Evolutionary conservation across 75 land plant species (phyloP), one percentile per base, ranked within the genome.

Genomic region (Pinus albicaulis): DNA sequence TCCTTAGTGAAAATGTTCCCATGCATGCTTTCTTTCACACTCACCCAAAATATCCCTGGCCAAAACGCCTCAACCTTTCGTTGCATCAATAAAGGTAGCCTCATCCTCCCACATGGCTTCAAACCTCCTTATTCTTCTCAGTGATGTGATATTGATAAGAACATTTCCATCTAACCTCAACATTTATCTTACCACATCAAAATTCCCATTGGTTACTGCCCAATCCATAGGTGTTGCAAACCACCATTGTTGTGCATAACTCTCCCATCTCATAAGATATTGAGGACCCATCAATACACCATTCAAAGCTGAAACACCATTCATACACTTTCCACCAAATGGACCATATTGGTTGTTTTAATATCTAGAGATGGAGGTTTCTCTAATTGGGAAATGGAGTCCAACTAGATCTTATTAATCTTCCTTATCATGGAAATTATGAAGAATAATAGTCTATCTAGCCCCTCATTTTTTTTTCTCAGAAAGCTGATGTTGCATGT

Each of bases 21-120:
- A n/a, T n/a, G n/a, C n/a, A n/a, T n/a, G n/a, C n/a, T 74, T 82
- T 17, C 52, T 59, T 41, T 83, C 87, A 65, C 85, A 80, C 22
- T 86, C 86, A 12, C 38, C 70, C 60, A 89, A 79, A 3, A 92
- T 83, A 20, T 74, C 80, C 52, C 85, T 65, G 55, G 91, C 91
- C 13, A 89, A 88, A 11, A 65, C 52, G 28, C 88, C 76, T 20
- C 94, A 85, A 64, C 85, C 82, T n/a, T 64, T 78, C 26, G 94
- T 88, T n/a, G 81, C 94, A 56, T 80, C 85, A 15, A 71, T 57
- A 20, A 78, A n/a, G n/a, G n/a, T n/a, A n/a, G n/a, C n/a, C n/a
- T n/a, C n/a, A n/a, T n/a, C n/a, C n/a, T n/a, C n/a, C n/a, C n/a
- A n/a, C n/a, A n/a, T n/a, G n/a, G n/a, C n/a, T n/a, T n/a, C n/a